Evolutionary conservation across 768 basidiomycete species (phyloP), one percentile per base, ranked within the genome.

Genomic region (Suillus fuscotomentosus): DNA sequence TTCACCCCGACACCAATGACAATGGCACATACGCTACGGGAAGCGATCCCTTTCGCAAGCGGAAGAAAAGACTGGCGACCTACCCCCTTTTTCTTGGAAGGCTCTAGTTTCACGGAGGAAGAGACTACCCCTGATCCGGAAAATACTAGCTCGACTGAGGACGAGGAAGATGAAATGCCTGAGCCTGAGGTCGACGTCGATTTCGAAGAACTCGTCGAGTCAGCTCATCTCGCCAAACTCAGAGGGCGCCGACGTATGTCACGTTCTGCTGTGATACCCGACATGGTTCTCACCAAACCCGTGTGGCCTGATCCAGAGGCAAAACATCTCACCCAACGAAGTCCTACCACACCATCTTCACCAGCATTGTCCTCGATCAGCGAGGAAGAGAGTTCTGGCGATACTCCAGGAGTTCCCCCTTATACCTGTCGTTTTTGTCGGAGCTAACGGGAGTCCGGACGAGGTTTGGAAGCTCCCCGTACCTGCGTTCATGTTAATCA

Each of bases 1-100:
- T 68, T 43, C 69, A 66, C 53, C 69, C 69, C 5, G 64, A 69
- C 39, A 57, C 62, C 9, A 59, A 63, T 41, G 70, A 70, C 36
- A 67, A 70, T 27, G 56, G 68, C 14, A 39, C 56, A 7, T 70
- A 69, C 63, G 61, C 66, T 24, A 64, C 63, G 15, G 60, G 60
- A 24, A 38, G 56, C 13, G 55, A 63, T 27, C 62, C 62, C 31
- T 59, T 63, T 27, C 61, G 61, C 31, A 59, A 59, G 57, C 61
- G 27, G 36, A 56, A 41, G 34, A 60, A 62, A 14, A 59, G 24
- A 60, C 54, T n/a, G 39, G 9, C 61, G 5, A 39, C 41, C 41
- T 43, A 59, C 57, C 11, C 57, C 57, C 6, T 59, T 59, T 42
- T 31, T 27, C 3, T 1, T 5, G 6, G 24, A 59, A 31, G 11